phyloP scores from a whole-genome alignment of 495 filamentous ascomycete genomes.

The Amorphotheca resinae region DNA sequence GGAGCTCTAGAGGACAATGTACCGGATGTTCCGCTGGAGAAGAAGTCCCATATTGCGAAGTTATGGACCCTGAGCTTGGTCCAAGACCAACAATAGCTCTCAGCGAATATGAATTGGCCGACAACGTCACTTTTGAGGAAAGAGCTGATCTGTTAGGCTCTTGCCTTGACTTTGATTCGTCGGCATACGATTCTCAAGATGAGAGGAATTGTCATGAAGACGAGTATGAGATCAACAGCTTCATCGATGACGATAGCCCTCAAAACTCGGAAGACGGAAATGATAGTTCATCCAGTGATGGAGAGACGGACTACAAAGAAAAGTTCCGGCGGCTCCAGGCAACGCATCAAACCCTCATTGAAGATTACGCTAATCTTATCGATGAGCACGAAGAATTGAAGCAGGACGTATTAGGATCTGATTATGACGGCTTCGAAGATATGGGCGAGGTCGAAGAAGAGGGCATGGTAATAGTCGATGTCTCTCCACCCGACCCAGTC shows the following conservation, averaged over 20 bases:
- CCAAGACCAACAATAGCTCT: conserved; percentile 1
- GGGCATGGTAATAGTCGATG: conserved; percentile 3
- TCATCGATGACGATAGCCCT: conserved; percentile 14
- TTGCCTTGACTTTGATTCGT: conserved; percentile 13
- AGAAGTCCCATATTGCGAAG: conserved; percentile 12
- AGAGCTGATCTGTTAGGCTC: conserved; percentile 5
- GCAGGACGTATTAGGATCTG: conserved; percentile 2
- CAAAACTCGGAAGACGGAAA: conserved; percentile 6
- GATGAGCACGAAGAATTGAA: conserved; percentile 2
- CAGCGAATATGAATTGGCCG: conserved; percentile 3
- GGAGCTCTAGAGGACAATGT: neutral
- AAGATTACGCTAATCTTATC: neutral
- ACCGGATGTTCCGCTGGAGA: conserved; percentile 11
- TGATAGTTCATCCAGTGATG: conserved; percentile 7
- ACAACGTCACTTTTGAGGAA: neutral
- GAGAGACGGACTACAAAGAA: conserved; percentile 13
- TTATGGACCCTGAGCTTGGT: conserved; percentile 1
- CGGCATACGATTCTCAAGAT: conserved; percentile 19
- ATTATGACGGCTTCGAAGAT: conserved; percentile 5
- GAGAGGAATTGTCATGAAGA: conserved; percentile 1
- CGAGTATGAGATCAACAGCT: conserved; percentile 16
- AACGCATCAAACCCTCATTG: neutral
- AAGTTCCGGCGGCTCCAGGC: conserved; percentile 4
- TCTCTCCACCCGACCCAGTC: conserved; percentile 3
- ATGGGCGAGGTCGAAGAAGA: conserved; percentile 9